phyloP scores from a whole-genome alignment of 495 filamentous ascomycete species.

The Aspergillus egyptiacus region DNA sequence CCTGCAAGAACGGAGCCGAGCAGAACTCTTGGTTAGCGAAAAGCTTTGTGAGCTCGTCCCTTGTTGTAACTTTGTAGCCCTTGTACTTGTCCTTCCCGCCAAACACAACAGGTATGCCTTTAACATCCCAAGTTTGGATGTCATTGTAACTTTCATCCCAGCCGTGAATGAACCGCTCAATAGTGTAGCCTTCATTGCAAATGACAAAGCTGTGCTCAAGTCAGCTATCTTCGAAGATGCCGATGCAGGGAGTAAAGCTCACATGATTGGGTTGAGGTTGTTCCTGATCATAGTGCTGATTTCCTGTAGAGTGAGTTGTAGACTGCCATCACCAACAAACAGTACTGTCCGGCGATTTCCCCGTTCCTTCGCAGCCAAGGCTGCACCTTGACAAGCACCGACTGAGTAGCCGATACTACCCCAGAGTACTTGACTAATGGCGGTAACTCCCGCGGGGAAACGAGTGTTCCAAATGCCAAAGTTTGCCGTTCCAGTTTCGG shows the following conservation, averaged over 20 bases:
- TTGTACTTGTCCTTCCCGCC: conserved; percentile 55
- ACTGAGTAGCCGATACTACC: conserved; percentile 82
- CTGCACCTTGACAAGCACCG: conserved; percentile 71
- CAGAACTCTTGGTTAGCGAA: conserved; percentile 64
- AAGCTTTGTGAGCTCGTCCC: conserved; percentile 60
- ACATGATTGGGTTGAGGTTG: conserved; percentile 73
- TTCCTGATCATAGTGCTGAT: conserved; percentile 80
- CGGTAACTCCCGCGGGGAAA: conserved; percentile 68
- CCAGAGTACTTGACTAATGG: conserved; percentile 82
- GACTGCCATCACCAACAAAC: conserved; percentile 82
- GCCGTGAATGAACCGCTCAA: conserved; percentile 50
- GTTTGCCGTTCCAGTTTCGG: conserved; percentile 84
- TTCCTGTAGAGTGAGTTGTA: conserved; percentile 82
- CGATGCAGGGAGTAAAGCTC: conserved; percentile 20
- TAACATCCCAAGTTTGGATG: conserved; percentile 67
- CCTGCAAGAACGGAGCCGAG: conserved; percentile 38
- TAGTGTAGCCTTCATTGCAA: conserved; percentile 54
- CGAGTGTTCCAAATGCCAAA: conserved; percentile 87
- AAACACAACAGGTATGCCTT: conserved; percentile 61
- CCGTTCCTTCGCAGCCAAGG: conserved; percentile 62
- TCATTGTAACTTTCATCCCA: conserved; percentile 78
- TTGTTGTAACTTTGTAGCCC: conserved; percentile 65
- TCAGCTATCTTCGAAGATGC: conserved; percentile 1
- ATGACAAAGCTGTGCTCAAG: conserved; percentile 48
- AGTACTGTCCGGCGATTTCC: conserved; percentile 62